These are phyloP conservation scores for Ilex paraguariensis DNA, from an alignment of 305 asterid genomes.

Conservation along the genomic window DNA sequence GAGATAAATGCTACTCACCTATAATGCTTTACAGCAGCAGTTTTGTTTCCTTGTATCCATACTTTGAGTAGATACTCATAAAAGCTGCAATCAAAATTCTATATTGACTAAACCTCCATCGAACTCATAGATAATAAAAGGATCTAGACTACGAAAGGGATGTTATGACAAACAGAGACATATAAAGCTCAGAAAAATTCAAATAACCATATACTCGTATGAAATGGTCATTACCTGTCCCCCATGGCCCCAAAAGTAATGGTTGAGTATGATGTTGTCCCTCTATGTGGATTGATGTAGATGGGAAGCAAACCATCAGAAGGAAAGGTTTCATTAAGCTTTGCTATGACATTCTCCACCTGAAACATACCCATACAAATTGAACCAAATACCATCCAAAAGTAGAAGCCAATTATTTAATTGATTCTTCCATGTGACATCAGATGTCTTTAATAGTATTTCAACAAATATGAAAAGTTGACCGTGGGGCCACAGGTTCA, in stretches of 20 bases:
- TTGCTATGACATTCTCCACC: constrained; percentile 84
- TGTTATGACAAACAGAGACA: background rate
- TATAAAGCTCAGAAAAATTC: background rate
- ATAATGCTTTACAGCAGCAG: constrained; percentile 70
- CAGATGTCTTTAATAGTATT: too few species aligned
- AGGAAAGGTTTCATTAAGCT: constrained; percentile 84
- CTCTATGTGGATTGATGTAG: constrained; percentile 66
- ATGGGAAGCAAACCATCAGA: constrained; percentile 95
- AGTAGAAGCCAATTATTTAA: too few species aligned
- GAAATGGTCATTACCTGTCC: constrained; percentile 57
- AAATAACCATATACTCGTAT: too few species aligned
- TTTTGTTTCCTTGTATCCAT: constrained; percentile 97
- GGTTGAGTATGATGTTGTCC: constrained; percentile 63
- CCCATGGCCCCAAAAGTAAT: constrained; percentile 99
- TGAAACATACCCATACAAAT: constrained; percentile 25
- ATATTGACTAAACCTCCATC: too few species aligned
- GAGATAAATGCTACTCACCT: constrained; percentile 38
- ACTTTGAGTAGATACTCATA: constrained; percentile 93
- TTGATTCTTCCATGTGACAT: too few species aligned
- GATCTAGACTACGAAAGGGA: background rate
- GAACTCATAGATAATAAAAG: too few species aligned
- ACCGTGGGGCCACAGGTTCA: too few species aligned
- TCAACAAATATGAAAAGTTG: too few species aligned
- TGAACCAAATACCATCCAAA: background rate
- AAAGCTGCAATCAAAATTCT: constrained; percentile 52